Evolutionary conservation across 2,329 filamentous ascomycete species (phyloP).

Genomic region (Fusarium cicatricum): DNA sequence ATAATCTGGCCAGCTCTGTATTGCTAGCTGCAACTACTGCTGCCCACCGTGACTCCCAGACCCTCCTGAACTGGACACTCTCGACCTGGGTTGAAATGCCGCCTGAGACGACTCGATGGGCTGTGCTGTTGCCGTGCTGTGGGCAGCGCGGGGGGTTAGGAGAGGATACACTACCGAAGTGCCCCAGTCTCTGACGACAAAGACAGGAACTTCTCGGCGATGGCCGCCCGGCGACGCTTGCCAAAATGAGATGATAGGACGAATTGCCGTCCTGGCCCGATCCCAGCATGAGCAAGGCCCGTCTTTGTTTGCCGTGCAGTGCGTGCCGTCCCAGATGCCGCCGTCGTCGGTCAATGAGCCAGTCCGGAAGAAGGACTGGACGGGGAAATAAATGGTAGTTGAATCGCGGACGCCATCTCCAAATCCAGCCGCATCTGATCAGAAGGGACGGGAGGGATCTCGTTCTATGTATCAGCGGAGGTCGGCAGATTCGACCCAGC

Average conservation of each 20-base stretch:
- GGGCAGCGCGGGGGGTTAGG: conserved; percentile 1
- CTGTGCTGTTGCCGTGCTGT: conserved; percentile 1
- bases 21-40: conserved; percentile 1
- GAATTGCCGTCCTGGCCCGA: conserved; percentile 8
- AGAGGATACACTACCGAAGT: conserved; percentile 1
- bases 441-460: conserved; percentile 4
- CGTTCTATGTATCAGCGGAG: not conserved
- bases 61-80: not conserved
- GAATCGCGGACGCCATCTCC: not conserved
- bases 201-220: conserved; percentile 24
- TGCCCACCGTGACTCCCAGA: not conserved
- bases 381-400: conserved; percentile 1
- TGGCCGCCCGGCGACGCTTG: conserved; percentile 27
- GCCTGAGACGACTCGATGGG: conserved; percentile 4
- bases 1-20: conserved; percentile 7
- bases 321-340: conserved; percentile 4
- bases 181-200: conserved; percentile 7
- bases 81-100: conserved; percentile 1
- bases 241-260: conserved; percentile 15
- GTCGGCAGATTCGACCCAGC: conserved; percentile 17
- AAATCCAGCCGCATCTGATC: not conserved
- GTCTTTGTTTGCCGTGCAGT: conserved; percentile 1
- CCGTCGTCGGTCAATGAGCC: not conserved
- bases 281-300: conserved; percentile 5
- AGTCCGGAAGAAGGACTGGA: too few species aligned